Evolutionary conservation across 345 rosid species (phyloP).

Genomic region (Gossypium ekmanianum): DNA sequence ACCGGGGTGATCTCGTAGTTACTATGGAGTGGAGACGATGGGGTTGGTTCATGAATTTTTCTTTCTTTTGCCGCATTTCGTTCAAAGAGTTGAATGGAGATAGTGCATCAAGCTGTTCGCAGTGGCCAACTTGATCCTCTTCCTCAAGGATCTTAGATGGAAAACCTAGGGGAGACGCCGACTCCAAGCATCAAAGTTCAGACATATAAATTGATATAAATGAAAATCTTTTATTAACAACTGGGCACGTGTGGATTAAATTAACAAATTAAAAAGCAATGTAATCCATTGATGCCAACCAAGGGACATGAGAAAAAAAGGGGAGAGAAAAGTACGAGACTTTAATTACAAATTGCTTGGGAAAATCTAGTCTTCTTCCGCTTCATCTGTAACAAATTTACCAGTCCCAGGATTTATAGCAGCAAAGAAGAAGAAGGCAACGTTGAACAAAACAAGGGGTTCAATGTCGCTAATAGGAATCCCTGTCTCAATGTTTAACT

Average conservation of each 20-base stretch:
- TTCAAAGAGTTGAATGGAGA: too few relatives aligned
- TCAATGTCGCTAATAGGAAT: slow-evolving; percentile 78
- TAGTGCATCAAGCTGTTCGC: too few relatives aligned
- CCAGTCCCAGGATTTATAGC: slow-evolving; percentile 93
- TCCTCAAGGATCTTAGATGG: too few relatives aligned
- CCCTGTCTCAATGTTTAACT: slow-evolving; percentile 92
- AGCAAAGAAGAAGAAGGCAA: slow-evolving; percentile 83
- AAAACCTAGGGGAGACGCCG: rapidly evolving
- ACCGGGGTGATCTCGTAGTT: too few relatives aligned
- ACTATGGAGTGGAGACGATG: too few relatives aligned
- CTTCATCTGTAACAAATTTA: slow-evolving; percentile 75
- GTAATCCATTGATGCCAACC: neutral
- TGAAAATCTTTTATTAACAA: too few relatives aligned
- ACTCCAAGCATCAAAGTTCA: too few relatives aligned
- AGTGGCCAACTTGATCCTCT: too few relatives aligned
- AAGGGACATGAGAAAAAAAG: neutral
- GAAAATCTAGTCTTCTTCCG: slow-evolving; percentile 42
- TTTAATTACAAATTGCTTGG: neutral
- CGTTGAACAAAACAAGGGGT: slow-evolving; percentile 87
- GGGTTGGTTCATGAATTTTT: too few relatives aligned
- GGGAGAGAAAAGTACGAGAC: neutral
- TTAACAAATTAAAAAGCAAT: neutral
- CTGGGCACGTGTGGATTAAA: too few relatives aligned
- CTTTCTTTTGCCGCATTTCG: too few relatives aligned
- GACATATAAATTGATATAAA: too few relatives aligned